A percentile compares a stretch with the other conserved stretches of the same genome.
phyloP scores from a whole-genome alignment of 2,329 filamentous ascomycete species.

The Macrophomina tecta region DNA sequence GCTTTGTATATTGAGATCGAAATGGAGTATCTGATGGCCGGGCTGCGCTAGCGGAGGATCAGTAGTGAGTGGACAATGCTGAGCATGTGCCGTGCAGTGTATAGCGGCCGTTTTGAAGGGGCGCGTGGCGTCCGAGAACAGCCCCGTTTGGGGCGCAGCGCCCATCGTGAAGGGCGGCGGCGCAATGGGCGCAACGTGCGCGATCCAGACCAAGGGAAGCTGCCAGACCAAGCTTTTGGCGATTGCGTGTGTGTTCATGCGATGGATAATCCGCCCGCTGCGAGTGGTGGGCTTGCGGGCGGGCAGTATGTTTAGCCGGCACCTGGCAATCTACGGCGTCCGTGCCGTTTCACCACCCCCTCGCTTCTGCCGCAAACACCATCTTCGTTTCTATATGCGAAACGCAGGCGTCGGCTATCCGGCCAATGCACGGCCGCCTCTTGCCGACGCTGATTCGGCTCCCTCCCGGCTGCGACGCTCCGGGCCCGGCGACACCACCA shows the following conservation, averaged over 20 bases:
- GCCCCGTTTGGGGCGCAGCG: not conserved
- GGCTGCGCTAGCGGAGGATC: no score
- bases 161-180: not conserved
- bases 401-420: not conserved
- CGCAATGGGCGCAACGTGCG: no score
- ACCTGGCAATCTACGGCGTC: slow-evolving; percentile 11
- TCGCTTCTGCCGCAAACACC: slow-evolving; percentile 13
- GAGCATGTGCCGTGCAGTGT: not conserved
- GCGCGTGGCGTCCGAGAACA: not conserved
- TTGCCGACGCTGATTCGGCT: slow-evolving; percentile 19
- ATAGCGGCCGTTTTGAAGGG: not conserved
- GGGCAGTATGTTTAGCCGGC: not conserved
- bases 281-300: not conserved
- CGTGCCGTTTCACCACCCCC: slow-evolving; percentile 23
- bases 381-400: slow-evolving; percentile 21
- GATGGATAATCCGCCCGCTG: not conserved
- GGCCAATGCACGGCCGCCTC: not conserved
- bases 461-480: not conserved
- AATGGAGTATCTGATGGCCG: not conserved
- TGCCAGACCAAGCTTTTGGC: slow-evolving; percentile 12
- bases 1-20: slow-evolving; percentile 11
- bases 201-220: not conserved
- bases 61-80: not conserved
- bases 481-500: not conserved
- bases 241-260: slow-evolving; percentile 13